These are phyloP conservation scores for Hypoxylon sp. DNA, from an alignment of 2,329 filamentous ascomycete species.

Conservation along the genomic window DNA sequence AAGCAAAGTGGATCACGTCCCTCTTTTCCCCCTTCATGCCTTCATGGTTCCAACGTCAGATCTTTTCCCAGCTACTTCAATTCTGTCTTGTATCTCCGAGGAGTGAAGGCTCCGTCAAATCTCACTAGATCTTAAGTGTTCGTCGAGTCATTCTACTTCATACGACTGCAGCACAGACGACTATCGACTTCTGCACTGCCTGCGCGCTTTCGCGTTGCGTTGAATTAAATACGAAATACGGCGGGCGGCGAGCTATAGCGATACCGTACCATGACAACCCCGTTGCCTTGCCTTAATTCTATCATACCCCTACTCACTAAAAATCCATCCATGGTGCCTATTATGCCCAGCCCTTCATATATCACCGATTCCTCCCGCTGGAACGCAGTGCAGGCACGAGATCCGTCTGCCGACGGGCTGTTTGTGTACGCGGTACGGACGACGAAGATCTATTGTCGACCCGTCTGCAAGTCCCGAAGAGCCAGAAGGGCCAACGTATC, in stretches of 20 bases:
- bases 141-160: neutral
- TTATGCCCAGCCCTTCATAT: constrained; percentile 18
- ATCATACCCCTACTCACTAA: neutral
- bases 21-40: too few relatives aligned
- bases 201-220: neutral
- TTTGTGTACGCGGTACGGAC: constrained; percentile 29
- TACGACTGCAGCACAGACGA: neutral
- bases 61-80: constrained; percentile 3
- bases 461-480: constrained; percentile 27
- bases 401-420: constrained; percentile 19
- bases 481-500: constrained; percentile 26
- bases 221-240: too few relatives aligned
- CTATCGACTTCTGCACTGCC: neutral
- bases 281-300: neutral
- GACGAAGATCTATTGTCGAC: constrained; percentile 28
- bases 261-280: neutral
- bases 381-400: constrained; percentile 28
- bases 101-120: too few relatives aligned
- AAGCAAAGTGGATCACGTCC: constrained; percentile 19
- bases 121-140: neutral
- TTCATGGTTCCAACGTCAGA: neutral
- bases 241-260: too few relatives aligned
- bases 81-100: constrained; percentile 7
- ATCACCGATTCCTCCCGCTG: constrained; percentile 23
- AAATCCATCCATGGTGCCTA: neutral